Conservation (phyloP, 371 early-diverging fungal species). For the Cladochytrium tenue region DNA sequence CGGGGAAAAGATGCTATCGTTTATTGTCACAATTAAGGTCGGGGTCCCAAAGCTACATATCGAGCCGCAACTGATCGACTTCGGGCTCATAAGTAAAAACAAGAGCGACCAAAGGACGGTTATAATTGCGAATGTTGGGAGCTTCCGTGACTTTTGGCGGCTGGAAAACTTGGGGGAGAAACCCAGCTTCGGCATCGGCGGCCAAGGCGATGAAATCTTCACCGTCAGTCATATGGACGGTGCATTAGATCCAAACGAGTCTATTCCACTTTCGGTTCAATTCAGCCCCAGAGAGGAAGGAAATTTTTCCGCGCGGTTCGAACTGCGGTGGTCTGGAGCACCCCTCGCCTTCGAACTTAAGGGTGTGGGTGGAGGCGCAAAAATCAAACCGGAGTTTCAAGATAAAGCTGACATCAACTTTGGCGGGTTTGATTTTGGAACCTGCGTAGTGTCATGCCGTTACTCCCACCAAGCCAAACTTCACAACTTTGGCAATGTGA, state of each 20-base stretch:
- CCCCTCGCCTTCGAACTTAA: constrained; percentile 38
- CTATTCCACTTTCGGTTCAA: constrained; percentile 27
- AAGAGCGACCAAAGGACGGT: constrained; percentile 31
- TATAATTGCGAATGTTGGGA: constrained; percentile 42
- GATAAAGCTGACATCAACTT: constrained; percentile 29
- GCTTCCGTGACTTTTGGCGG: constrained; percentile 44
- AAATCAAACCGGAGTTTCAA: constrained; percentile 31
- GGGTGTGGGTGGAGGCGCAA: constrained; percentile 46
- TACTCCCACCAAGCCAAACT: constrained; percentile 35
- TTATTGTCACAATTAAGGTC: constrained; percentile 38
- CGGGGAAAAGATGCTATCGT: constrained; percentile 41
- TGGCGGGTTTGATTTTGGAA: constrained; percentile 48
- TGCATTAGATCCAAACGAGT: constrained; percentile 34
- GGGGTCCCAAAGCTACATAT: constrained; percentile 41
- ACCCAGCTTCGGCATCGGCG: background rate
- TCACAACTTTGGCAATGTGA: constrained; percentile 49
- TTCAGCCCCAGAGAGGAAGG: constrained; percentile 46
- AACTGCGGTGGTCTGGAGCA: constrained; percentile 41
- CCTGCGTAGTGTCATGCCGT: constrained; percentile 36
- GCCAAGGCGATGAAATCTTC: constrained; percentile 8
- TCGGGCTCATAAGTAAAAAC: constrained; percentile 41
- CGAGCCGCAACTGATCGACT: constrained; percentile 33
- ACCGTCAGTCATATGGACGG: constrained; percentile 30
- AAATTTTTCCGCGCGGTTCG: constrained; percentile 21
- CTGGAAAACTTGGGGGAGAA: constrained; percentile 26